phyloP scores from a whole-genome alignment of 179 eudicot species.

The Heliamphora pulchella region DNA sequence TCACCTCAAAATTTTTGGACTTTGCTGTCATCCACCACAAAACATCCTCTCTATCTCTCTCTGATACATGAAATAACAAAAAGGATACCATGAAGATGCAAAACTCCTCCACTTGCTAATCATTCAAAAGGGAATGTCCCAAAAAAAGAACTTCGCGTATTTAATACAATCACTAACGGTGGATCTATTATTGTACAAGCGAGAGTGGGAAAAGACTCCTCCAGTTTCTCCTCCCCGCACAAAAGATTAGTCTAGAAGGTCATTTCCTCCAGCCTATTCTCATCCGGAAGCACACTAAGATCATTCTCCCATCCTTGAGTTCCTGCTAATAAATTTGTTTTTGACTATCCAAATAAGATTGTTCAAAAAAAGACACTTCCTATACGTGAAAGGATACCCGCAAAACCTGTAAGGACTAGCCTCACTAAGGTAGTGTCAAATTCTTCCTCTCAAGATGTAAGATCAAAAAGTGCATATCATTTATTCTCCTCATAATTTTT shows the following conservation, averaged over 20 bases:
- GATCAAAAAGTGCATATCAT: neutral
- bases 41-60: neutral
- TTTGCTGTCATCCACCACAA: neutral
- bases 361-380: neutral
- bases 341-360: neutral
- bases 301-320: constrained; percentile 5
- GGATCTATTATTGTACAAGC: neutral
- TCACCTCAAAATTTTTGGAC: neutral
- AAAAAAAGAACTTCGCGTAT: neutral
- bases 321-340: neutral
- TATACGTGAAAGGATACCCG: neutral
- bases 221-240: neutral
- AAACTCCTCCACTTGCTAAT: neutral
- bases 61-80: neutral
- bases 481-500: neutral
- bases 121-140: neutral
- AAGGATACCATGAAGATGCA: neutral
- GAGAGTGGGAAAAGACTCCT: neutral
- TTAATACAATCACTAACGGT: neutral
- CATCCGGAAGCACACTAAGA: neutral
- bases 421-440: neutral
- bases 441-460: constrained; percentile 3
- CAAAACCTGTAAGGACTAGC: neutral
- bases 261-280: no score
- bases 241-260: neutral